Evolutionary conservation across 2,329 filamentous ascomycete genomes (phyloP).

Genomic region (Thielaviopsis populi): DNA sequence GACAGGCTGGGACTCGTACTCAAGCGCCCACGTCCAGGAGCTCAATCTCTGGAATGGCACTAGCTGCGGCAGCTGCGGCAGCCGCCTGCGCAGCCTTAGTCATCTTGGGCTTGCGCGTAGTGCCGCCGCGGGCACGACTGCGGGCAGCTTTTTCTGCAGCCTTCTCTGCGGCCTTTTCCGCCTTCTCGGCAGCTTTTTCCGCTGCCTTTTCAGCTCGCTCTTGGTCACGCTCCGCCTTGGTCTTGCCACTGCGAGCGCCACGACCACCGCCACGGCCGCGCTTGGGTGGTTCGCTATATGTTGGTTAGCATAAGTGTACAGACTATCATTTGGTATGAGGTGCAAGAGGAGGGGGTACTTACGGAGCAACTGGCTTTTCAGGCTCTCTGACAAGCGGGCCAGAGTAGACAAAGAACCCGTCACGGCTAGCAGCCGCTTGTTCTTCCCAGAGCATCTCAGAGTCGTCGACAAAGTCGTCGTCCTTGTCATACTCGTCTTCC

Average conservation of each 20-base stretch:
- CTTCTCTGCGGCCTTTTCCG: slow-evolving; percentile 14
- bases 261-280: slow-evolving; percentile 38
- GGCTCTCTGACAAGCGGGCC: slow-evolving; percentile 79
- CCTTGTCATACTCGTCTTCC: slow-evolving; percentile 70
- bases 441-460: slow-evolving; percentile 92
- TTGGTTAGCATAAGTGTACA: slow-evolving; percentile 24
- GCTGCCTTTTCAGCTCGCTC: slow-evolving; percentile 16
- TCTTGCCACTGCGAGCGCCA: slow-evolving; percentile 15
- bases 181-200: slow-evolving; percentile 15
- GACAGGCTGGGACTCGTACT: slow-evolving; percentile 1
- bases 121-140: slow-evolving; percentile 10
- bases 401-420: slow-evolving; percentile 96
- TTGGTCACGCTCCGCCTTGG: slow-evolving; percentile 15
- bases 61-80: slow-evolving; percentile 9
- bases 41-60: slow-evolving; percentile 14
- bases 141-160: slow-evolving; percentile 13
- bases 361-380: slow-evolving; percentile 51
- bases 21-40: slow-evolving; percentile 16
- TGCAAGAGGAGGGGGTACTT: slow-evolving; percentile 23
- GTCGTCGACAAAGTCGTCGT: slow-evolving; percentile 79
- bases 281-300: slow-evolving; percentile 54
- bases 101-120: slow-evolving; percentile 14
- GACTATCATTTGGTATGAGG: not conserved
- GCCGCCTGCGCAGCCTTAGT: slow-evolving; percentile 13
- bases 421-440: slow-evolving; percentile 81